Conservation (phyloP, 345 rosid genomes). For the Camelina sativa region DNA sequence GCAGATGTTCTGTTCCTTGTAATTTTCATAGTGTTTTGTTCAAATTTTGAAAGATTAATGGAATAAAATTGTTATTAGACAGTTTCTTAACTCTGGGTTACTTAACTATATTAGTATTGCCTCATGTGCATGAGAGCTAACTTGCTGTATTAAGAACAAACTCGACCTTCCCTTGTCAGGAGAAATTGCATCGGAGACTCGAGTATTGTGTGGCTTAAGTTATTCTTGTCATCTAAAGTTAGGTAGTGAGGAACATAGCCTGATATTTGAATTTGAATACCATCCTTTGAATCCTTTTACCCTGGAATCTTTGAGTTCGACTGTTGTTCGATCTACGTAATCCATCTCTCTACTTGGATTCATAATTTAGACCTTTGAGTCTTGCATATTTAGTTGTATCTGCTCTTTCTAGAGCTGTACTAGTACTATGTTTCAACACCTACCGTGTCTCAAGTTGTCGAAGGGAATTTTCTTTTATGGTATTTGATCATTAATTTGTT, state of each 20-base stretch:
- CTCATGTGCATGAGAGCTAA: neutral
- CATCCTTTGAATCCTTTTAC: too few relatives aligned
- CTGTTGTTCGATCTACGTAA: neutral
- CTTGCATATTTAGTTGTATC: neutral
- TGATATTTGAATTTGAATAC: too few relatives aligned
- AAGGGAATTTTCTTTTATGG: neutral
- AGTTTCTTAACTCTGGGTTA: conserved; percentile 9
- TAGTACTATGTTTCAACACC: neutral
- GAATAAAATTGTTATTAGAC: conserved; percentile 28
- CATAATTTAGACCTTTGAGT: neutral
- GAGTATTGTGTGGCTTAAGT: neutral
- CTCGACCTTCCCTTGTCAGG: neutral
- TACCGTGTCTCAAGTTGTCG: neutral
- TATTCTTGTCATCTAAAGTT: neutral
- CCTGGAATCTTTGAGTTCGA: neutral
- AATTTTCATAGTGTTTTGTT: conserved; percentile 22
- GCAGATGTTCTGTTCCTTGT: conserved; percentile 37
- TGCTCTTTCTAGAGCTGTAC: neutral
- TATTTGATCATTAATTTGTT: conserved; percentile 5
- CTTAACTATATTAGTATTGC: neutral
- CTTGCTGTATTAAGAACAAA: neutral
- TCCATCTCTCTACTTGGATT: neutral
- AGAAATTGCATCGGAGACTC: neutral
- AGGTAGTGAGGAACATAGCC: neutral
- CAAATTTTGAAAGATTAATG: conserved; percentile 30